These are phyloP conservation scores for Neofusicoccum sp. DNA, from an alignment of 2,329 filamentous ascomycete genomes.

Conservation along the genomic window DNA sequence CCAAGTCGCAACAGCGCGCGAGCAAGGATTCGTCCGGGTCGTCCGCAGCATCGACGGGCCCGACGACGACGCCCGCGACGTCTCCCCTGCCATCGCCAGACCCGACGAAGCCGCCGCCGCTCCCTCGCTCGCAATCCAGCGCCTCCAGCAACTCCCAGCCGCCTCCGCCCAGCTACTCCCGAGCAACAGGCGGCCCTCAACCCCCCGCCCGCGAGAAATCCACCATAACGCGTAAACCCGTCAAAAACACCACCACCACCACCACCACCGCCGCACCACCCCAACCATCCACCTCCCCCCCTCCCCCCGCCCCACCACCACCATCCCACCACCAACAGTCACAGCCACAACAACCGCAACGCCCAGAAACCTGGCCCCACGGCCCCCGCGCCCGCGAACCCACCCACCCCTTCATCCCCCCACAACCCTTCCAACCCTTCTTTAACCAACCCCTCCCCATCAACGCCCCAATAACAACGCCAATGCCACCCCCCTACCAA, in stretches of 20 bases:
- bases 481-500: slow-evolving; percentile 19
- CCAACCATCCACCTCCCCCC: background rate
- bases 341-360: background rate
- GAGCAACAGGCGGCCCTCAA: background rate
- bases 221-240: background rate
- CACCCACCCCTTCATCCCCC: background rate
- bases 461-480: background rate
- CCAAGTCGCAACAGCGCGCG: background rate
- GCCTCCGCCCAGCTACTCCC: slow-evolving; percentile 1
- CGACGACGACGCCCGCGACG: background rate
- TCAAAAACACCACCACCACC: background rate
- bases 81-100: slow-evolving; percentile 10
- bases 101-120: background rate
- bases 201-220: background rate
- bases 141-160: background rate
- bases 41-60: background rate
- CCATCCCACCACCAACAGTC: no score
- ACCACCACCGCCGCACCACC: background rate
- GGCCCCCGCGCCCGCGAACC: background rate
- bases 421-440: background rate
- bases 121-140: slow-evolving; percentile 6
- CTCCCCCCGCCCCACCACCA: background rate
- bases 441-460: background rate
- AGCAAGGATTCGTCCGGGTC: slow-evolving; percentile 12
- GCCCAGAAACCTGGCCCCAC: slow-evolving; percentile 4